Evolutionary conservation across 257 asterid species (phyloP).

Genomic region (Solanum paucissectum): DNA sequence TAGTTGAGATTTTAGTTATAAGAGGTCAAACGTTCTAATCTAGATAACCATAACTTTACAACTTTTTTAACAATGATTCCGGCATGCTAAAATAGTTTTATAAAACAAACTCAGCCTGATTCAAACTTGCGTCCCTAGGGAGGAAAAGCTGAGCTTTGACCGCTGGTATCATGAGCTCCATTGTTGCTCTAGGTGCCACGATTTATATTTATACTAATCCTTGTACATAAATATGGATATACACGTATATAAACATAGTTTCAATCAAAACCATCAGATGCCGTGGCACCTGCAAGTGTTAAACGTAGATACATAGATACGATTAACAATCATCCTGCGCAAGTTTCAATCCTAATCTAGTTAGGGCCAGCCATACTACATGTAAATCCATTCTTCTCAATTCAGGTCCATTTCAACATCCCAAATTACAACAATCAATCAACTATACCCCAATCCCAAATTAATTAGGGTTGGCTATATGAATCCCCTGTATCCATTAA

Average conservation of each 20-base stretch:
- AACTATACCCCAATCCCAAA: neutral
- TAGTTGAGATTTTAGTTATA: neutral
- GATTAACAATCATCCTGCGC: neutral
- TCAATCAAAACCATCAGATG: neutral
- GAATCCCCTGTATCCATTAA: neutral
- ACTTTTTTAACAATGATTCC: neutral
- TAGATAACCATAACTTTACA: neutral
- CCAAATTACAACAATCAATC: neutral
- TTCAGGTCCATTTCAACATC: neutral
- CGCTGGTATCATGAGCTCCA: neutral
- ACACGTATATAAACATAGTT: neutral
- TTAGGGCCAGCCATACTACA: neutral
- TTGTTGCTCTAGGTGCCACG: neutral
- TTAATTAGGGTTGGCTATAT: neutral
- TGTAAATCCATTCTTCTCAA: neutral
- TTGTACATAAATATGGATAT: neutral
- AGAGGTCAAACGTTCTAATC: neutral
- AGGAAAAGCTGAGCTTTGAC: neutral
- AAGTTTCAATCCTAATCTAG: neutral
- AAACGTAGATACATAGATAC: neutral
- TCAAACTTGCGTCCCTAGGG: neutral
- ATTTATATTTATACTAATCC: neutral
- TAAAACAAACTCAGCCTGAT: neutral
- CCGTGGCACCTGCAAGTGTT: neutral
- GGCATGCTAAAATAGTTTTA: neutral